phyloP scores from a whole-genome alignment of 108 stramenopile genomes.

The Cyclotella distinguenda region DNA sequence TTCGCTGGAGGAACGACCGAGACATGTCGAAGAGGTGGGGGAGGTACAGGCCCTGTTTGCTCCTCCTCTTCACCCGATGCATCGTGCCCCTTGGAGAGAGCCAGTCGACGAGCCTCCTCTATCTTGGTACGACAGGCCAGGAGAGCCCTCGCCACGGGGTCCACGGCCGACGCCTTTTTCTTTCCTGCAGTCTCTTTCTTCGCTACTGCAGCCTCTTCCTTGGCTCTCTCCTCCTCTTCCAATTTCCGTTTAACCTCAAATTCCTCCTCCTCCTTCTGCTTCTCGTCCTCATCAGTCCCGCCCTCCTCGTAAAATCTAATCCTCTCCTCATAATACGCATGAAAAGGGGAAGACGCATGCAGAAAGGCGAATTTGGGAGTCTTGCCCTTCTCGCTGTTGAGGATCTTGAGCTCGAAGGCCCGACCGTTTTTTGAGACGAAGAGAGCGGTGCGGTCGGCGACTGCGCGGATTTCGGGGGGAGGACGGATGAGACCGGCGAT shows the following conservation, averaged over 20 bases:
- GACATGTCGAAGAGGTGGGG: slow-evolving; percentile 77
- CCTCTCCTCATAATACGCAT: slow-evolving; percentile 97
- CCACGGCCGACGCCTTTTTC: slow-evolving; percentile 68
- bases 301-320: slow-evolving; percentile 75
- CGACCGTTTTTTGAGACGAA: slow-evolving; percentile 97
- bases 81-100: background rate
- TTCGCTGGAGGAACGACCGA: slow-evolving; percentile 73
- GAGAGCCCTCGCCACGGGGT: slow-evolving; percentile 76
- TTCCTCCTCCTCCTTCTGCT: slow-evolving; percentile 52
- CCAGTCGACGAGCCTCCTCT: slow-evolving; percentile 27
- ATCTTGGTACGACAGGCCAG: slow-evolving; percentile 57
- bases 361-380: slow-evolving; percentile 98
- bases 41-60: slow-evolving; percentile 36
- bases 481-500: slow-evolving; percentile 90
- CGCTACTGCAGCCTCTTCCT: slow-evolving; percentile 40
- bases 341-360: slow-evolving; percentile 87
- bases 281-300: slow-evolving; percentile 70
- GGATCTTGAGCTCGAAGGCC: slow-evolving; percentile 87
- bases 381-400: slow-evolving; percentile 76
- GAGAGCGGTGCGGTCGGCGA: slow-evolving; percentile 94
- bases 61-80: background rate
- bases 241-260: slow-evolving; percentile 1
- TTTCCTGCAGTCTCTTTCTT: slow-evolving; percentile 38
- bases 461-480: slow-evolving; percentile 95
- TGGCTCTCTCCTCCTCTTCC: slow-evolving; percentile 31